Base-by-base conservation (phyloP, 2,329 filamentous ascomycete genomes). In the Botrytis sinoallii region DNA sequence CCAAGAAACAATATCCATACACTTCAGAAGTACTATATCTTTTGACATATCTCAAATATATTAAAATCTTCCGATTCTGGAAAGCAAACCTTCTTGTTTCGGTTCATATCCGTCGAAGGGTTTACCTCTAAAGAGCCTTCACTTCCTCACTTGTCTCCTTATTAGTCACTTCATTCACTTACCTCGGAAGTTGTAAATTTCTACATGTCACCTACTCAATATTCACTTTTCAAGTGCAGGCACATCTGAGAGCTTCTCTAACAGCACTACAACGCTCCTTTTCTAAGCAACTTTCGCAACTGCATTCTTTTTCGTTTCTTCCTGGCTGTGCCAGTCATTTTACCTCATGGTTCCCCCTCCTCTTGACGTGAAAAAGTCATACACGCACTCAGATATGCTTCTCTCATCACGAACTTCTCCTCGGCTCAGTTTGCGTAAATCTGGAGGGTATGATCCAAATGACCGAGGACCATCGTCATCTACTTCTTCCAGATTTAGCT, bases 401-500 rank as follows among this genome's bases (percentile, higher is more conserved):
- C 80, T 83, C 78, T 82, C 80, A 14, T 76, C 80, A 18, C 76
- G 78, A 38, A 80, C 77, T 46, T 78, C 79, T 9, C 87, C 89
- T 70, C 84, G 87, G 63, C 84, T 91, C 75, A 90, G 89, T 80
- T 84, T 91, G 77, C 86, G 89, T 65, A 84, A 88, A 76, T 85
- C 87, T 57, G 52, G 52, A 46, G 85, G 85, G 5, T 91, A 88
- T 80, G 86, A 84, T 74, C 81, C 85, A 73, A 83, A 85, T 75
- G 88, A 90, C 77, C 86, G 82, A 79, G 84, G 81, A 0, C 86
- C 88, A 10, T 79, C 88, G 16, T 91, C 88, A 38, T 88, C 88
- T 68, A 91, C 86, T 40, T 91, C 86, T 48, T 89, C 89, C 29
- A 84, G 88, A 65, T 91, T 91, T 82, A 89, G 84, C 81, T 90